Evolutionary conservation across 2,329 filamentous ascomycete species (phyloP), one percentile per base, ranked within the genome.

Genomic region (Knufia petricola): DNA sequence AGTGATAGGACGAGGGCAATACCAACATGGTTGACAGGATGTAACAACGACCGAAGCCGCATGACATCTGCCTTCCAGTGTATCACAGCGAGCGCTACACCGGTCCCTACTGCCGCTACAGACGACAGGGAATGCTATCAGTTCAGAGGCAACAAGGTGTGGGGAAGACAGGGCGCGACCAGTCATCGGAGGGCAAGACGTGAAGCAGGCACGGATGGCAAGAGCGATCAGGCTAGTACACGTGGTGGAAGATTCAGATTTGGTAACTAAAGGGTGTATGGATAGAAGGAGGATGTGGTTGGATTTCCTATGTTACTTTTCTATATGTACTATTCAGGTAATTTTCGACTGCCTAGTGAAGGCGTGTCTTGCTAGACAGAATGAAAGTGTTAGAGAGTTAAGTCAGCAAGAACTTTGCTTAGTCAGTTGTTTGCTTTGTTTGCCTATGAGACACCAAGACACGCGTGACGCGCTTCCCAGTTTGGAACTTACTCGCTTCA

Each of bases 51-150:
- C 9, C 26, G 24, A 20, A 17, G 12, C 6, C 26, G 30, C 20
- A 32, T 39, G 8, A 39, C 20, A 8, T 37, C 28, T 26, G 44
- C 44, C 12, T 47, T 38, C 32, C 44, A 47, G 32, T 47, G 44
- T 28, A 28, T 47, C 13, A 47, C 44, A 9, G 44, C 34, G 4
- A 38, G 30, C 28, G 44, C 44, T n/a, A 47, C 44, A 10, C 44
- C 34, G 19, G 32, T 28, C 3, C 20, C 44, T 12, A 28, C 4
- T 12, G 20, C n/a, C 9, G 17, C 12, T n/a, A 20, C 13, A 6
- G 24, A 17, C 17, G 42, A 30, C 9, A n/a, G 17, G 36, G 8
- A n/a, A 24, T 47, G 44, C 32, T 47, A 26, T 17, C 28, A 28
- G 32, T 44, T 44, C 24, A 7, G 39, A 13, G 32, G 15, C 32